Evolutionary conservation across 495 filamentous ascomycete species (phyloP).

Genomic region (Pseudomonodictys pantanalensis): DNA sequence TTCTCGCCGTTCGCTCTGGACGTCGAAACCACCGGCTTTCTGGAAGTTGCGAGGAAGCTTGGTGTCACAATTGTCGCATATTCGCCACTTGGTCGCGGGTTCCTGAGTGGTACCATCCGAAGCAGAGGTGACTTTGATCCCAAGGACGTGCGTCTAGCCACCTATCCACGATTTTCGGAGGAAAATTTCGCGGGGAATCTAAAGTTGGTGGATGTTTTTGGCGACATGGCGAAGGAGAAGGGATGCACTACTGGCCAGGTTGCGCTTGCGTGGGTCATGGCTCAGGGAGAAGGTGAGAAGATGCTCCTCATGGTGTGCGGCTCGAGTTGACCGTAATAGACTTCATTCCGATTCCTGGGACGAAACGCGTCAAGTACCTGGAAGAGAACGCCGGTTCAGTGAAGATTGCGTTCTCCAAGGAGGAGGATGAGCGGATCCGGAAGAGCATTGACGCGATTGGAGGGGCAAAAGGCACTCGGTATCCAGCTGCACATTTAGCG

Average conservation of each 20-base stretch:
- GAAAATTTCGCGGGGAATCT: constrained; percentile 59
- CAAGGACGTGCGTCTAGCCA: constrained; percentile 42
- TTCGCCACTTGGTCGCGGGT: constrained; percentile 59
- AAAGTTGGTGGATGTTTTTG: constrained; percentile 49
- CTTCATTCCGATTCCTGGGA: constrained; percentile 44
- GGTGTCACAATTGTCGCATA: constrained; percentile 61
- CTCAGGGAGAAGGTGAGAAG: constrained; percentile 47
- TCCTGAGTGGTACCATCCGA: constrained; percentile 52
- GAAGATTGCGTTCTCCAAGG: constrained; percentile 35
- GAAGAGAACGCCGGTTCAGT: constrained; percentile 40
- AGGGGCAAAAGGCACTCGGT: not conserved
- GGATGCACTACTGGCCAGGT: constrained; percentile 50
- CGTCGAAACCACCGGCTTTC: constrained; percentile 52
- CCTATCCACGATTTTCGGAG: constrained; percentile 45
- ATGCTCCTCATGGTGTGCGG: constrained; percentile 31
- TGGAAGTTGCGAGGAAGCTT: constrained; percentile 59
- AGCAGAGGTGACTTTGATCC: constrained; percentile 47
- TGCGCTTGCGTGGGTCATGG: constrained; percentile 56
- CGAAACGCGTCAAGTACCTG: constrained; percentile 35
- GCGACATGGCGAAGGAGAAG: constrained; percentile 49
- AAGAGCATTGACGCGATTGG: constrained; percentile 1
- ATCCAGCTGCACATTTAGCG: no score
- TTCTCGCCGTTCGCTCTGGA: constrained; percentile 59
- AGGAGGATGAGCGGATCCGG: constrained; percentile 39
- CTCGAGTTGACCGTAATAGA: not conserved